phyloP scores from a whole-genome alignment of 2,329 filamentous ascomycete species.

The Neoarthrinium moseri region DNA sequence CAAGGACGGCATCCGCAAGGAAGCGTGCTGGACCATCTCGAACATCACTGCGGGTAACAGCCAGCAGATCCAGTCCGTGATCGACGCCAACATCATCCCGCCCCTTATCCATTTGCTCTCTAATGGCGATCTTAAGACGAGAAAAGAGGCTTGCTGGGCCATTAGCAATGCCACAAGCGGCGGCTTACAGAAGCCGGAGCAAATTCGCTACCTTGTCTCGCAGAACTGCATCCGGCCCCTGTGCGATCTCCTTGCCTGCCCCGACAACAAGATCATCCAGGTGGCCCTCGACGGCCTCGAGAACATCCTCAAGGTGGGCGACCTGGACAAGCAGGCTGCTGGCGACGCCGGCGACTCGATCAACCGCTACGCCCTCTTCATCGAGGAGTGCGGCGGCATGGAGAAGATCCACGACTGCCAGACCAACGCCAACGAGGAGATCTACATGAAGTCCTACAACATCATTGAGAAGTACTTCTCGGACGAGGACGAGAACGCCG shows the following conservation, averaged over 20 bases:
- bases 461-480: conserved; percentile 99
- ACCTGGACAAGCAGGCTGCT: conserved; percentile 92
- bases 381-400: conserved; percentile 98
- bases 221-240: conserved; percentile 97
- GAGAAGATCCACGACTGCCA: conserved; percentile 99
- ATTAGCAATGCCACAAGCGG: conserved; percentile 98
- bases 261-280: conserved; percentile 99
- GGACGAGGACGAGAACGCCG: conserved; percentile 92
- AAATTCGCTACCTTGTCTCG: conserved; percentile 91
- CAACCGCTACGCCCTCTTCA: conserved; percentile 97
- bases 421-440: conserved; percentile 99
- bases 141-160: conserved; percentile 99
- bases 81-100: conserved; percentile 95
- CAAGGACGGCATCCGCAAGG: conserved; percentile 98
- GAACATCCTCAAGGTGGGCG: conserved; percentile 99
- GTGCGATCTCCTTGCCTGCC: conserved; percentile 91
- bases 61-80: conserved; percentile 92
- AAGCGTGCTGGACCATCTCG: conserved; percentile 99
- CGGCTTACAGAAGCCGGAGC: conserved; percentile 96
- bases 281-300: conserved; percentile 95
- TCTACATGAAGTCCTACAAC: conserved; percentile 99
- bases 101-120: conserved; percentile 94
- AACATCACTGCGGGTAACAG: conserved; percentile 99
- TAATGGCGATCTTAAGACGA: conserved; percentile 97
- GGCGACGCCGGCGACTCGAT: conserved; percentile 74